Base-by-base conservation (phyloP, 2,329 filamentous ascomycete species). In the Trichocomaceae sp. region DNA sequence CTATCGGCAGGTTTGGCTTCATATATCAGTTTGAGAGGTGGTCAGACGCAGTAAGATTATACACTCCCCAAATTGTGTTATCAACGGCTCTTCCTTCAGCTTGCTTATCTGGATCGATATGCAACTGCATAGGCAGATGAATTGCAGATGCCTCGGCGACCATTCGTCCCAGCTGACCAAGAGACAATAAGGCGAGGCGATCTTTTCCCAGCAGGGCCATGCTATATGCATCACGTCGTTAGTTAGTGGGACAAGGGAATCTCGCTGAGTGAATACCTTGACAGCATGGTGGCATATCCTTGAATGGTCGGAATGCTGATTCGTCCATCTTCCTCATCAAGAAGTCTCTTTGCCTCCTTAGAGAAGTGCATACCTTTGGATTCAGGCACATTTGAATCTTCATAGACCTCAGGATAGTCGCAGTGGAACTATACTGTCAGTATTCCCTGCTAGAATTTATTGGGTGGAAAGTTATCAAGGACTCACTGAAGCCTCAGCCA, bases 201-300 rank as follows among this genome's bases (percentile, higher is more conserved):
- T 71, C 68, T 52, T 68, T 65, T 10, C 67, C 63, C 15, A 64
- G 68, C 49, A 66, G 60, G 46, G 61, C 63, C 17, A 66, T 62
- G 57, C 69, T 72, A 44, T 29, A 55, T n/a, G 31, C 7, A 22
- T 10, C 2, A 15, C 23, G n/a, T 9, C 37, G 15, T 17, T 19
- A 20, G 5, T 1, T 10, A 15, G 22, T 12, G 39, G 13, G 39
- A 17, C 6, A 13, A 42, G 13, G 8, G 7, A 42, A 39, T 8
- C 12, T 39, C 35, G 35, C 19, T 35, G 17, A 41, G 15, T 15
- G 54, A 63, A 60, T 60, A 69, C 67, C 63, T 66, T 19, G 63
- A 47, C 53, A 64, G 64, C n/a, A 69, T 55, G 1, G 69, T 60
- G 2, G 63, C 67, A 15, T 69, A 49, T 1, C 66, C 66, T 57